phyloP scores from a whole-genome alignment of 208 protist species.

The Herpetomonas samuelpessoai region DNA sequence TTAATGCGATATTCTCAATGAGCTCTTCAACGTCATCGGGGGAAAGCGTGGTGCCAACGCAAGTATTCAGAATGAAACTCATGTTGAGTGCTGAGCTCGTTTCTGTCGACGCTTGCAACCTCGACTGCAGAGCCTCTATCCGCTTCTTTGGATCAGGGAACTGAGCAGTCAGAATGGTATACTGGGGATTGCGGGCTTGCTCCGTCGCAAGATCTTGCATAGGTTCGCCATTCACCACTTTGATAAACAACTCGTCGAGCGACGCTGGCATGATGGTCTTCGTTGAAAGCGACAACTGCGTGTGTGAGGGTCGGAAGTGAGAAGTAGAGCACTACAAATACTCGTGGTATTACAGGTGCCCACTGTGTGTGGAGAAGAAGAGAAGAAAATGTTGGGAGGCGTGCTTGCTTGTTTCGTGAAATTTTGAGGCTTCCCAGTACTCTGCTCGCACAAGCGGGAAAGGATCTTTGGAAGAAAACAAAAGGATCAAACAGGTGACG shows the following conservation, averaged over 20 bases:
- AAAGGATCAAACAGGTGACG: no score
- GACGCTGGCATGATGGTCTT: no score
- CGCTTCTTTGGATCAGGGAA: conserved; percentile 50
- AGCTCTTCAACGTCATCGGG: conserved; percentile 79
- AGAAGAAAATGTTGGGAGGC: not conserved
- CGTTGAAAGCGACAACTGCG: no score
- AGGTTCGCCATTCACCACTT: conserved; percentile 55
- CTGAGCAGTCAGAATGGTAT: conserved; percentile 81
- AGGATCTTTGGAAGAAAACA: no score
- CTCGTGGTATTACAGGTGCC: no score
- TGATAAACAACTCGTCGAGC: conserved; percentile 68
- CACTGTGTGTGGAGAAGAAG: conserved; percentile 7
- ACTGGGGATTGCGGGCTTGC: conserved; percentile 47
- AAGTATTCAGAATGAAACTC: conserved; percentile 69
- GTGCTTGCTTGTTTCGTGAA: conserved; percentile 1
- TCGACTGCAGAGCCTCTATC: conserved; percentile 52
- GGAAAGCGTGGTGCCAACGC: conserved; percentile 41
- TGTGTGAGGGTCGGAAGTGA: not conserved
- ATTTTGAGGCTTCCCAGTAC: no score
- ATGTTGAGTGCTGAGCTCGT: conserved; percentile 67
- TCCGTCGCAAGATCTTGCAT: conserved; percentile 46
- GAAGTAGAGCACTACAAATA: conserved; percentile 5
- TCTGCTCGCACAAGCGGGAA: no score
- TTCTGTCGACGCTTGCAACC: conserved; percentile 72
- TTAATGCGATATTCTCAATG: conserved; percentile 55